These are phyloP conservation scores for Neurospora crassa DNA, from an alignment of 2,329 filamentous ascomycete species.

Conservation along the genomic window DNA sequence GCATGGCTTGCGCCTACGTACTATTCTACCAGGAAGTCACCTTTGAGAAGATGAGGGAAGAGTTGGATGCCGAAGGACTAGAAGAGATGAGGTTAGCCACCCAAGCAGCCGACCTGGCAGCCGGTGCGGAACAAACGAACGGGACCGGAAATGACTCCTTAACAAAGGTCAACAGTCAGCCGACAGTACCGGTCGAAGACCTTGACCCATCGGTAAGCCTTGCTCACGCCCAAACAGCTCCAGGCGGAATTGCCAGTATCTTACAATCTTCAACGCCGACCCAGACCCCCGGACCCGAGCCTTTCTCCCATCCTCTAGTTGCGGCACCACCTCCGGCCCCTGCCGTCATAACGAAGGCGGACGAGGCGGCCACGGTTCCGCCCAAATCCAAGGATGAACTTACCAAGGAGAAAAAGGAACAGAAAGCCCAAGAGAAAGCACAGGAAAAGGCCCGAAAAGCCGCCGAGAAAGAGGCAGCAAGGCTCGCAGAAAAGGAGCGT, in stretches of 20 bases:
- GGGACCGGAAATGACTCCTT: slow-evolving; percentile 33
- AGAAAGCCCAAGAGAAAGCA: slow-evolving; percentile 42
- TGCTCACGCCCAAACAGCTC: slow-evolving; percentile 58
- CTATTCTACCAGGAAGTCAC: slow-evolving; percentile 94
- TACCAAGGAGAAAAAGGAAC: slow-evolving; percentile 61
- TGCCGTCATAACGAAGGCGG: slow-evolving; percentile 16
- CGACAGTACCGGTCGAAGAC: slow-evolving; percentile 34
- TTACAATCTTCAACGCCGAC: slow-evolving; percentile 12
- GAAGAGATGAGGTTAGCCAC: slow-evolving; percentile 50
- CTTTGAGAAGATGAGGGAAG: slow-evolving; percentile 56
- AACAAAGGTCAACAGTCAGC: slow-evolving; percentile 41
- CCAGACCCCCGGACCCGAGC: slow-evolving; percentile 14
- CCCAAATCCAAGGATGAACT: slow-evolving; percentile 49
- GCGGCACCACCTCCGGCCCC: slow-evolving; percentile 21
- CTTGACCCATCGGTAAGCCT: slow-evolving; percentile 47
- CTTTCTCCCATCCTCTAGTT: slow-evolving; percentile 19
- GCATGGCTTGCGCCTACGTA: slow-evolving; percentile 90
- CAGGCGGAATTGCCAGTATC: slow-evolving; percentile 25
- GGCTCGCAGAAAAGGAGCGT: slow-evolving; percentile 29
- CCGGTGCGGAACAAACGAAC: slow-evolving; percentile 36
- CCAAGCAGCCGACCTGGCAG: slow-evolving; percentile 45
- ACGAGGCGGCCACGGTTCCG: slow-evolving; percentile 15
- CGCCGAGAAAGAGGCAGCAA: slow-evolving; percentile 31
- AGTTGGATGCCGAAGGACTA: slow-evolving; percentile 73
- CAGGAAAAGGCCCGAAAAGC: slow-evolving; percentile 37